These are phyloP conservation scores for Schizochytrium sp. DNA, from an alignment of 108 stramenopile species.

Conservation along the genomic window DNA sequence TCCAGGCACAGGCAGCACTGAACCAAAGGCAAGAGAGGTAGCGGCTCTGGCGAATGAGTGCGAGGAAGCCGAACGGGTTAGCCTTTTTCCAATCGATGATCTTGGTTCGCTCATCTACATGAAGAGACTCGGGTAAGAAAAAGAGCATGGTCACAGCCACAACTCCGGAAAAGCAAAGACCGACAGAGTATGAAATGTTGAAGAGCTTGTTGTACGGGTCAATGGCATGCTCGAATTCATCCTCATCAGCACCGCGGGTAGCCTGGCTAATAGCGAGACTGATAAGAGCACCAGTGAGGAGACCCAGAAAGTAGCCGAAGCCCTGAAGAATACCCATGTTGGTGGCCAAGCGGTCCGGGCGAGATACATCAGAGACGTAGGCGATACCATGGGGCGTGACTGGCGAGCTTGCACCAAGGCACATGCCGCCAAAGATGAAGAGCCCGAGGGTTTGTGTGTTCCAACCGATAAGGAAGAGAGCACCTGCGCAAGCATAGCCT, in stretches of 20 bases:
- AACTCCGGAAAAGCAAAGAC: not conserved
- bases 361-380: conserved; percentile 3
- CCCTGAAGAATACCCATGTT: conserved; percentile 30
- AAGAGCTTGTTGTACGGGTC: conserved; percentile 18
- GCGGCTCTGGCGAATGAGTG: not conserved
- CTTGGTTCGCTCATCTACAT: conserved; percentile 19
- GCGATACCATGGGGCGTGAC: not conserved
- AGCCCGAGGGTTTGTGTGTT: not conserved
- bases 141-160: not conserved
- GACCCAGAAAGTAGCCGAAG: conserved; percentile 32
- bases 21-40: not conserved
- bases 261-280: not conserved
- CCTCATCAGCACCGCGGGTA: not conserved
- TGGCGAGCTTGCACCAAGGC: not conserved
- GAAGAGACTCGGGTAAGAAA: conserved; percentile 25
- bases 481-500: not conserved
- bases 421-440: conserved; percentile 10
- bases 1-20: not conserved
- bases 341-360: not conserved
- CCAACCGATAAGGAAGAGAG: conserved; percentile 24
- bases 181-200: not conserved
- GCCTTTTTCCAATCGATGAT: conserved; percentile 22
- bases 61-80: conserved; percentile 34
- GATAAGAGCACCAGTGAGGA: not conserved
- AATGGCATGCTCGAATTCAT: not conserved